These are phyloP conservation scores for Achaetomiella virescens DNA, from an alignment of 495 filamentous ascomycete genomes.

Conservation along the genomic window DNA sequence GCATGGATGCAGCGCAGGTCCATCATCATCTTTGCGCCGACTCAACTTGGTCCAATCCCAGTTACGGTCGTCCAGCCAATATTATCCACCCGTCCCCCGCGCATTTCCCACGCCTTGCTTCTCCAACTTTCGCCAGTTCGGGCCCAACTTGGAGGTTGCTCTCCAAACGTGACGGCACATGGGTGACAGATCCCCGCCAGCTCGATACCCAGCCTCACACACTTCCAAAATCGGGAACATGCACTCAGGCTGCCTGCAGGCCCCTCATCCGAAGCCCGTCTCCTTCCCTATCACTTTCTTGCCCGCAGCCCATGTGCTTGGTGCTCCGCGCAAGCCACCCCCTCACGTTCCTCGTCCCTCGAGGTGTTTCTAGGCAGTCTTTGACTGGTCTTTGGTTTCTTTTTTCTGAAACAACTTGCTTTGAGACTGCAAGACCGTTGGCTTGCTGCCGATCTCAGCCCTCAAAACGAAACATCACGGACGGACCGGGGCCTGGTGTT, in stretches of 20 bases:
- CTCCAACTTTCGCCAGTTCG: neutral
- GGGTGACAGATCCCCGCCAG: neutral
- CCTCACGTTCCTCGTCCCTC: constrained; percentile 3
- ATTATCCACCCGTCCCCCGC: neutral
- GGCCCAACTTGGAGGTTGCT: neutral
- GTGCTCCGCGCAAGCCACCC: constrained; percentile 7
- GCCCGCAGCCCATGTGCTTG: neutral
- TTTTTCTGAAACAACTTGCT: constrained; percentile 4
- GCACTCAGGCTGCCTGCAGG: constrained; percentile 3
- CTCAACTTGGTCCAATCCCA: neutral
- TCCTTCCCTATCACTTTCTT: constrained; percentile 2
- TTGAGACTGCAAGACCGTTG: constrained; percentile 2
- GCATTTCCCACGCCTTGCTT: neutral
- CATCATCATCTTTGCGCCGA: neutral
- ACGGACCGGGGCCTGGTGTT: neutral
- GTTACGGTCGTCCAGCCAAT: neutral
- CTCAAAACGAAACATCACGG: neutral
- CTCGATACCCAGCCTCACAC: neutral
- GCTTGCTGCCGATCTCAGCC: neutral
- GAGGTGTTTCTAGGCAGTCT: neutral
- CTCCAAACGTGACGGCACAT: constrained; percentile 6
- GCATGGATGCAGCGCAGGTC: neutral
- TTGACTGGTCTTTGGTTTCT: constrained; percentile 11
- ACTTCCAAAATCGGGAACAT: neutral
- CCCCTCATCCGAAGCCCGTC: neutral